phyloP scores from a whole-genome alignment of 2,329 filamentous ascomycete species.

The Onygenales sp. region DNA sequence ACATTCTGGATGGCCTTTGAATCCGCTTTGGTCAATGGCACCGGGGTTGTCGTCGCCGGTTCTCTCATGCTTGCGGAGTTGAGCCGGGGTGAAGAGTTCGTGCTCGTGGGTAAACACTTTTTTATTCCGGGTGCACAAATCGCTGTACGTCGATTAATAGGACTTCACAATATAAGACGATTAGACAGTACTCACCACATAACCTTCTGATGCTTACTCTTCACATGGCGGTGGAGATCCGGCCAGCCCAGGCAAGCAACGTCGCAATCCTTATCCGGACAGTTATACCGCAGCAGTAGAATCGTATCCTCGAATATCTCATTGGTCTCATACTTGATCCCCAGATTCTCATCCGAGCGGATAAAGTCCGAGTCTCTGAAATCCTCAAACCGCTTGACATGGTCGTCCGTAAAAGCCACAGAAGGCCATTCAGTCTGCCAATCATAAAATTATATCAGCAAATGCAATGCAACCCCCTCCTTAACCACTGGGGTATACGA shows the following conservation, averaged over 20 bases:
- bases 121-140: slow-evolving; percentile 87
- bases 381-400: slow-evolving; percentile 74
- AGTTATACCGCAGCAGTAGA: slow-evolving; percentile 85
- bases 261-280: slow-evolving; percentile 75
- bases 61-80: slow-evolving; percentile 78
- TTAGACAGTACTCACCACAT: slow-evolving; percentile 53
- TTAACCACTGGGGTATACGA: neutral
- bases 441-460: slow-evolving; percentile 7
- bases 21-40: slow-evolving; percentile 83
- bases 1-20: slow-evolving; percentile 91
- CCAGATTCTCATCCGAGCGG: slow-evolving; percentile 72
- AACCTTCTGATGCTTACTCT: slow-evolving; percentile 69
- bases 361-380: slow-evolving; percentile 65
- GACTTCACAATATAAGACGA: neutral
- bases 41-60: slow-evolving; percentile 86
- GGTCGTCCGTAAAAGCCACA: slow-evolving; percentile 87
- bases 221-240: slow-evolving; percentile 72
- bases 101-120: slow-evolving; percentile 99
- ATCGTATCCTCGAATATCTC: slow-evolving; percentile 89
- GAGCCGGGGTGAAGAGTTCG: slow-evolving; percentile 73
- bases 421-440: slow-evolving; percentile 42
- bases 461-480: neutral
- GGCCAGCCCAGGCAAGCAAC: slow-evolving; percentile 76
- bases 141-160: slow-evolving; percentile 36
- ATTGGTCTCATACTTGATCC: slow-evolving; percentile 80